Conservation (phyloP, 192 early-diverging fungal genomes). For the Coemansia sp. region DNA sequence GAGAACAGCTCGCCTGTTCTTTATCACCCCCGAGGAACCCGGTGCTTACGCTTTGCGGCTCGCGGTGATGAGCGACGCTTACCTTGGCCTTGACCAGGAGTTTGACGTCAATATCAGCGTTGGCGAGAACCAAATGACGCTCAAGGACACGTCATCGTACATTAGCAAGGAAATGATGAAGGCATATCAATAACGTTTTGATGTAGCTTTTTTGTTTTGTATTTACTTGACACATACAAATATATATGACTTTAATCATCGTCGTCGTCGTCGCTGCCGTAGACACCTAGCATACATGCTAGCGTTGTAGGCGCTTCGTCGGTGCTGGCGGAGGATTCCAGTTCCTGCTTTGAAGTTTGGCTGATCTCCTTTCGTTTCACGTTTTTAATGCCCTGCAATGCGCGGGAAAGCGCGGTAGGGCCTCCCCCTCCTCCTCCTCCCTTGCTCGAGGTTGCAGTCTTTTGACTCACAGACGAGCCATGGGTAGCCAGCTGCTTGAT, state of each 20-base stretch:
- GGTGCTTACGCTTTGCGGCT: slow-evolving; percentile 61
- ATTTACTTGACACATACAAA: no score
- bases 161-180: slow-evolving; percentile 40
- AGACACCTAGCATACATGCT: slow-evolving; percentile 39
- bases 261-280: slow-evolving; percentile 30
- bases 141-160: slow-evolving; percentile 14
- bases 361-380: slow-evolving; percentile 7
- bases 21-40: slow-evolving; percentile 62
- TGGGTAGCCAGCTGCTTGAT: slow-evolving; percentile 6
- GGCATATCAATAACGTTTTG: slow-evolving; percentile 31
- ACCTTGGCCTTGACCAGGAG: slow-evolving; percentile 72
- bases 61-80: slow-evolving; percentile 73
- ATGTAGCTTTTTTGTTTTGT: background rate
- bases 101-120: slow-evolving; percentile 47
- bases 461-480: background rate
- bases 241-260: background rate
- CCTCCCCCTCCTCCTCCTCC: background rate
- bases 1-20: slow-evolving; percentile 50
- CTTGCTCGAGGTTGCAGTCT: no score
- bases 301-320: slow-evolving; percentile 12
- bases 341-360: background rate
- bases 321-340: background rate
- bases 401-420: slow-evolving; percentile 8
- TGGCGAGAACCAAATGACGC: slow-evolving; percentile 29
- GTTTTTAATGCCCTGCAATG: slow-evolving; percentile 25